Base-by-base conservation (phyloP, 805 yeast genomes). In the Starmerella floris region DNA sequence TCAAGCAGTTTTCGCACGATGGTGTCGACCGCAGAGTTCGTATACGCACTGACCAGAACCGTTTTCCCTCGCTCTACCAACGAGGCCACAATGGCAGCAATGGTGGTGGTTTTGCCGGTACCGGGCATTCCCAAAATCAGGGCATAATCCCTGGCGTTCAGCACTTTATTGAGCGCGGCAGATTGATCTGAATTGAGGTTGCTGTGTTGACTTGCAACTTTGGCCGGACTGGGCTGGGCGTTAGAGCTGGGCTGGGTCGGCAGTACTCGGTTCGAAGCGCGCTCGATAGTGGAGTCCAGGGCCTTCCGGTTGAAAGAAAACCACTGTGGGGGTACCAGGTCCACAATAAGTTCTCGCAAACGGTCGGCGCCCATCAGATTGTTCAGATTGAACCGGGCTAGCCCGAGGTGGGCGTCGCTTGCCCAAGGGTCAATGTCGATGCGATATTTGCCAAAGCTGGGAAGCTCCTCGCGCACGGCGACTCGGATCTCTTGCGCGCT, bases 71-170 rank as follows among this genome's bases (percentile, higher is more conserved):
- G 68, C 1, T 62, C 61, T 3, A 77, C 79, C 23, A 91, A 57
- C 32, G 72, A 64, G 44, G 71, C 68, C 34, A 87, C 78, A 16
- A 91, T 54, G 36, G 78, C 76, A 0, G 93, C 80, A 41, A 91
- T 85, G 0, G 87, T 81, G 0, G 97, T 84, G 1, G 95, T 84
- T 56, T 84, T 84, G 9, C 95, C 98, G 0, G 97, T 91, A 3
- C 98, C 98, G 0, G 98, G 98, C 98, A 91, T 91, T 0, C 98
- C 98, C 46, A 88, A 63, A 17, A 91, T 72, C 52, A 91, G 65
- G 3, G 87, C 68, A 56, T 83, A 91, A 56, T 87, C 94, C 41
- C 76, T 58, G 0, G 91, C 70, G 15, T 68, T 59, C 37, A 84
- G 56, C 0, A 77, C 83, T 45, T 68, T 72, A 15, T 74, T 70